A percentile compares a stretch with the other conserved stretches of the same genome.
phyloP scores from a whole-genome alignment of 179 eudicot genomes.

The Sideroxylon spinosum region DNA sequence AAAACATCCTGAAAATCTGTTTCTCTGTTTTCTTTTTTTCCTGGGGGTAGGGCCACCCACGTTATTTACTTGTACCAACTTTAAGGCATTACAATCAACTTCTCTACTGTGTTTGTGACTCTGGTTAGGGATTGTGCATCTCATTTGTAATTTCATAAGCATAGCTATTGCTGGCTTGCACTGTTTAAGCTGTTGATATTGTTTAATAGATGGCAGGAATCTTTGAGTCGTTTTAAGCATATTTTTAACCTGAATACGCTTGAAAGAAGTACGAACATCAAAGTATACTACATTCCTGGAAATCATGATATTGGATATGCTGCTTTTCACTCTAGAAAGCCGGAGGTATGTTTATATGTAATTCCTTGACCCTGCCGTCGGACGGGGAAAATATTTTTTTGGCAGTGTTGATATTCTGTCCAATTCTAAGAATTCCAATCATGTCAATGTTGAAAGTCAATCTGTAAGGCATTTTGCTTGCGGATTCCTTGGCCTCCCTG shows the following conservation, averaged over 20 bases:
- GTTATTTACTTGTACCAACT: neutral
- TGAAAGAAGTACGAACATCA: conserved; percentile 39
- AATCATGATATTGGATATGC: conserved; percentile 92
- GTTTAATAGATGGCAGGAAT: conserved; percentile 83
- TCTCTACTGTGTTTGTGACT: neutral
- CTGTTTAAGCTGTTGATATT: conserved; percentile 10
- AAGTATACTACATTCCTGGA: conserved; percentile 66
- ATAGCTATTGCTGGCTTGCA: conserved; percentile 4
- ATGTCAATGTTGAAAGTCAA: neutral
- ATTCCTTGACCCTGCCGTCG: conserved; percentile 5
- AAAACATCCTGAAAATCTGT: conserved; percentile 1
- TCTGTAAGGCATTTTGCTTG: neutral
- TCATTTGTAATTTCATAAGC: neutral
- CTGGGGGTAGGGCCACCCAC: neutral
- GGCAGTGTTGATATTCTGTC: conserved; percentile 1
- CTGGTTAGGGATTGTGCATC: neutral
- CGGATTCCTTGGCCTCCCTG: neutral
- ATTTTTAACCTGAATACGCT: conserved; percentile 59
- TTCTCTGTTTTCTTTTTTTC: neutral
- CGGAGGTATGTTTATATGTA: conserved; percentile 46
- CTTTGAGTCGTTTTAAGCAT: conserved; percentile 76
- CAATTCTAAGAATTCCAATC: neutral
- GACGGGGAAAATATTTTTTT: neutral
- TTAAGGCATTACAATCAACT: neutral
- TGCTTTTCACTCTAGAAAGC: conserved; percentile 43